Conservation (phyloP, 2,329 filamentous ascomycete genomes). For the Sporothrix dimorphospora region DNA sequence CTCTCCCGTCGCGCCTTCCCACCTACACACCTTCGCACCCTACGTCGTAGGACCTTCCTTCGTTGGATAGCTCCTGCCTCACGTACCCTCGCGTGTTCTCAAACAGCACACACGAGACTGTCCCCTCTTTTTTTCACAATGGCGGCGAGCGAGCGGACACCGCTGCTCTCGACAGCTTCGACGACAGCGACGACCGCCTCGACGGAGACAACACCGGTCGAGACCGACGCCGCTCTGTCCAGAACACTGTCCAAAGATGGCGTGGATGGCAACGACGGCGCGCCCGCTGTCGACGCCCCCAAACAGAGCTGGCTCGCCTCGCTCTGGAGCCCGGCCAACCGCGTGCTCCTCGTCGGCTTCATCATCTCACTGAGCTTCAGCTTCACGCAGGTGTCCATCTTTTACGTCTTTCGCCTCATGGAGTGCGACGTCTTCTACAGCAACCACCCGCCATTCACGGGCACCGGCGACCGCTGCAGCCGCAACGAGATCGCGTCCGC, state of each 20-base stretch:
- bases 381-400: constrained; percentile 53
- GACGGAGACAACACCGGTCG: neutral
- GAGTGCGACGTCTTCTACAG: constrained; percentile 71
- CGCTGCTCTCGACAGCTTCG: constrained; percentile 28
- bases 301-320: constrained; percentile 19
- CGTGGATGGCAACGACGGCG: neutral
- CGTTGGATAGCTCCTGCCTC: neutral
- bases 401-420: constrained; percentile 72
- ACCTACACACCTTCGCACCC: neutral
- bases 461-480: constrained; percentile 58
- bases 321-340: constrained; percentile 41
- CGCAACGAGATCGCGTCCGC: constrained; percentile 65
- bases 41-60: constrained; percentile 2
- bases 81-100: neutral
- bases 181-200: neutral
- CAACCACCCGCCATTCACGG: constrained; percentile 55
- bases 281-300: neutral
- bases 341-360: constrained; percentile 61
- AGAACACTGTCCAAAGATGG: constrained; percentile 6
- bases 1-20: neutral
- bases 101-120: neutral
- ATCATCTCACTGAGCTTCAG: constrained; percentile 58
- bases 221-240: neutral
- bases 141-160: constrained; percentile 31
- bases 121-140: neutral